Base-by-base conservation (phyloP, 176 grass and related monocot species). In the Zea mays region DNA sequence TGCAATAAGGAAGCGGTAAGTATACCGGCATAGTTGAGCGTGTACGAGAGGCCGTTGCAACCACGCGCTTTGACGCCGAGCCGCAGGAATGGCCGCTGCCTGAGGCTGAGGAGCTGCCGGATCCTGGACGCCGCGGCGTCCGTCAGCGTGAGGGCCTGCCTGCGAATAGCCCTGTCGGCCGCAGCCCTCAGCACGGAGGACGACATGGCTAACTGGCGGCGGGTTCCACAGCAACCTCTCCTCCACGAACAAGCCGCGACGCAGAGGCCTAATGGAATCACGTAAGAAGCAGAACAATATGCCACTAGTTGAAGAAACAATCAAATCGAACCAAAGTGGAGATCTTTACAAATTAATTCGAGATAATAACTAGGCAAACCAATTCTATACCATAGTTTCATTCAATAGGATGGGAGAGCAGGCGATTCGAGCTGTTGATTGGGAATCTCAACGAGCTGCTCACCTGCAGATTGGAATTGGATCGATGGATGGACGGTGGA, bases 41-140 rank as follows among this genome's bases (percentile, higher is more conserved):
- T 88, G 83, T 94, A 97, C 8, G 91, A 97, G 70, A 98, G 84
- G 65, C 91, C 95, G 41, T 98, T 98, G 84, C 95, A 94, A 2
- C 95, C 95, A 2, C 91, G 89, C 5, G 89, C 82, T 45, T 92
- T 94, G 59, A 98, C 89, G 9, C 89, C 95, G n/a, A 98, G 85
- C 2, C 74, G 77, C 44, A 98, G 89, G 49, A 85, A 94, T 9
- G 87, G 61, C 62, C 83, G 73, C 71, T 94, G 89, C 57, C 95
- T 86, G 46, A 90, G 72, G 79, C 41, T 90, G 11, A 98, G 91
- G 34, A 98, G 87, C 49, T 92, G 87, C 20, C 73, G 83, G 60
- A 98, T 84, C 74, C 95, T 82, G 39, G 77, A 62, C 10, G 89
- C 85, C 1, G 91, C 89, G 3, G 87, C 19, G 40, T 94, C 87